These are phyloP conservation scores for Friedmanniomyces endolithicus DNA, from an alignment of 495 filamentous ascomycete species.

Conservation along the genomic window DNA sequence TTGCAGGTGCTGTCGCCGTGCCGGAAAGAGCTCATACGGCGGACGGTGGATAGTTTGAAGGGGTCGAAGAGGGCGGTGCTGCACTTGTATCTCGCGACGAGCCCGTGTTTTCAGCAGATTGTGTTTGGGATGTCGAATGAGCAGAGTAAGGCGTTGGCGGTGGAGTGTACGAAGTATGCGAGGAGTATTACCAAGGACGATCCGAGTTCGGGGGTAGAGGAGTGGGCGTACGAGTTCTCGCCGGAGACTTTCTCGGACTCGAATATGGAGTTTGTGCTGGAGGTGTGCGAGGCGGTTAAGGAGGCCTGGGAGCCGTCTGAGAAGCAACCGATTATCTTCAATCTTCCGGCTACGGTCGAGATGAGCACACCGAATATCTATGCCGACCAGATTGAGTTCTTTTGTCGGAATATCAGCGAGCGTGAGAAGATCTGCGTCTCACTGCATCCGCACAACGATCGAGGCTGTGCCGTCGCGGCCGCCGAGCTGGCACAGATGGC, in stretches of 20 bases:
- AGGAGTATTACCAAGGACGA: constrained; percentile 92
- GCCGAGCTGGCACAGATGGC: constrained; percentile 94
- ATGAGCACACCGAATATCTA: constrained; percentile 93
- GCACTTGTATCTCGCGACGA: constrained; percentile 93
- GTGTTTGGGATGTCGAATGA: constrained; percentile 80
- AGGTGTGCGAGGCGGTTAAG: constrained; percentile 90
- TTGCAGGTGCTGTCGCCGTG: constrained; percentile 91
- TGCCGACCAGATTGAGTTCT: constrained; percentile 94
- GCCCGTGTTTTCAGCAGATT: constrained; percentile 79
- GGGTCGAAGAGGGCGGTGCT: constrained; percentile 92
- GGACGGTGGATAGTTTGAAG: constrained; percentile 79
- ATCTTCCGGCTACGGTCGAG: constrained; percentile 92
- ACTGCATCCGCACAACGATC: constrained; percentile 87
- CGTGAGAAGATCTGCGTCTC: constrained; percentile 71
- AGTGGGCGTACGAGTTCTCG: constrained; percentile 93
- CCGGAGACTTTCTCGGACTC: constrained; percentile 95
- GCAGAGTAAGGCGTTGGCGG: constrained; percentile 69
- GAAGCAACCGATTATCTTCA: constrained; percentile 88
- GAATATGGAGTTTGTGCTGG: constrained; percentile 66
- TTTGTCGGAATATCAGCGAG: constrained; percentile 67
- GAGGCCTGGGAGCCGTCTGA: constrained; percentile 79
- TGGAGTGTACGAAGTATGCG: constrained; percentile 74
- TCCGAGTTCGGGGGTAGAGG: constrained; percentile 57
- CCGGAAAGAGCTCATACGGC: constrained; percentile 78
- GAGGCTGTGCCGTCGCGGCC: constrained; percentile 78